These are phyloP conservation scores for Sugiyamaella chiloensis DNA, from an alignment of 805 yeast genomes.

Conservation along the genomic window DNA sequence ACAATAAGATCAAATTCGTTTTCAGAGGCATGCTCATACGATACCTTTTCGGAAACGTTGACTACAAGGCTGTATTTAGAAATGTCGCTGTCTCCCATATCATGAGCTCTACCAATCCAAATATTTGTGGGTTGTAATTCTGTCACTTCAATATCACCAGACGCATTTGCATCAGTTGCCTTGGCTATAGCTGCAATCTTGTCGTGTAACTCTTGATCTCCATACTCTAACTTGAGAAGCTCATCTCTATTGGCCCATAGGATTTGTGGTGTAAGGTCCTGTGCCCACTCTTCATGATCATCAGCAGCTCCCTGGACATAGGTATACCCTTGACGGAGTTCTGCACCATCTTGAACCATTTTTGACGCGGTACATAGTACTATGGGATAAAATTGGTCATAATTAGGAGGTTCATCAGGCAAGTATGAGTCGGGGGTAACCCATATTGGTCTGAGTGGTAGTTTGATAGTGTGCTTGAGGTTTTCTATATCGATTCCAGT, in stretches of 20 bases:
- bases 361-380: constrained; percentile 61
- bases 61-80: constrained; percentile 16
- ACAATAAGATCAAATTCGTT: not conserved
- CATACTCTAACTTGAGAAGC: constrained; percentile 12
- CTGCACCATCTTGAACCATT: constrained; percentile 57
- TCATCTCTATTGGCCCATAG: constrained; percentile 49
- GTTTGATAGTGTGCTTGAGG: constrained; percentile 37
- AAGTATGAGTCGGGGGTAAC: constrained; percentile 50
- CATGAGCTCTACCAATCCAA: constrained; percentile 9
- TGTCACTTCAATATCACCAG: not conserved
- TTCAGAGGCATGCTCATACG: not conserved
- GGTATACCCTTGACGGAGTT: constrained; percentile 44
- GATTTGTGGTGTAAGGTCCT: constrained; percentile 47
- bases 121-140: constrained; percentile 5
- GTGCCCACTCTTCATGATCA: constrained; percentile 86
- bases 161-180: not conserved
- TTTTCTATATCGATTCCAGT: constrained; percentile 41
- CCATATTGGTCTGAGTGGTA: constrained; percentile 68
- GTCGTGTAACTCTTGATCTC: constrained; percentile 19
- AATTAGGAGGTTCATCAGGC: constrained; percentile 36
- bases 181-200: constrained; percentile 11
- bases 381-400: constrained; percentile 41
- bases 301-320: constrained; percentile 95
- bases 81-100: not conserved
- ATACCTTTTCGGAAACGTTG: constrained; percentile 18